These are phyloP conservation scores for Botryosphaeria agaves DNA, from an alignment of 2,329 filamentous ascomycete genomes.

Conservation along the genomic window DNA sequence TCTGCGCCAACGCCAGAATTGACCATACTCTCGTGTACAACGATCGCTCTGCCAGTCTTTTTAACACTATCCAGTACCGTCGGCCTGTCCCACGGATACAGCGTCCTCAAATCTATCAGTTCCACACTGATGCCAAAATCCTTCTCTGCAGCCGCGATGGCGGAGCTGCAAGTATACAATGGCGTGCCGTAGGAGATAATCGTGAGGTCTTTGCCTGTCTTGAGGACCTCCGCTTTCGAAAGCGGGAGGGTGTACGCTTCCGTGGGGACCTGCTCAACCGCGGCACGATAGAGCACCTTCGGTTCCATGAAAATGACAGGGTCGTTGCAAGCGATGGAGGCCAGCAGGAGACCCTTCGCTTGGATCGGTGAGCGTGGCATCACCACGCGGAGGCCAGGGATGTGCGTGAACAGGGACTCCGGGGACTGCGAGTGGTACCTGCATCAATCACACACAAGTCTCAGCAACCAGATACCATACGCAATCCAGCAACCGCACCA, in stretches of 20 bases:
- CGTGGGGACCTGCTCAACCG: constrained; percentile 77
- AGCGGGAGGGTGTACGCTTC: constrained; percentile 69
- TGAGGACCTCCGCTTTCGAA: constrained; percentile 70
- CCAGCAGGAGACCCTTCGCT: constrained; percentile 71
- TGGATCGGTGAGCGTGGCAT: constrained; percentile 74
- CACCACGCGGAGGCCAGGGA: constrained; percentile 71
- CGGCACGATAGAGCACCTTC: constrained; percentile 80
- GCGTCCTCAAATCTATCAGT: constrained; percentile 70
- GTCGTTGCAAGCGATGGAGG: constrained; percentile 61
- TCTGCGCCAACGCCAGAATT: constrained; percentile 83
- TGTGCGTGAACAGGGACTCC: constrained; percentile 73
- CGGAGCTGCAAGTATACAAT: constrained; percentile 64
- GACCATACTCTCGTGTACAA: constrained; percentile 85
- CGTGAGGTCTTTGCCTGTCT: constrained; percentile 63
- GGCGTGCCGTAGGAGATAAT: constrained; percentile 82
- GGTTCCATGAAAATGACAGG: constrained; percentile 89
- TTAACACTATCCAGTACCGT: constrained; percentile 66
- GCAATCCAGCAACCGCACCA: constrained; percentile 2
- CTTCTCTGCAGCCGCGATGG: constrained; percentile 60
- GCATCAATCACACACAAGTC: too few species aligned
- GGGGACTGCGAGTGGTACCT: constrained; percentile 78
- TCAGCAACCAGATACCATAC: too few species aligned
- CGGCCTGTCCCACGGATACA: constrained; percentile 83
- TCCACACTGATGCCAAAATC: constrained; percentile 61
- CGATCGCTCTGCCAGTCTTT: constrained; percentile 72